Evolutionary conservation across 768 basidiomycete genomes (phyloP).

Genomic region (Paxillus rubicundulus): DNA sequence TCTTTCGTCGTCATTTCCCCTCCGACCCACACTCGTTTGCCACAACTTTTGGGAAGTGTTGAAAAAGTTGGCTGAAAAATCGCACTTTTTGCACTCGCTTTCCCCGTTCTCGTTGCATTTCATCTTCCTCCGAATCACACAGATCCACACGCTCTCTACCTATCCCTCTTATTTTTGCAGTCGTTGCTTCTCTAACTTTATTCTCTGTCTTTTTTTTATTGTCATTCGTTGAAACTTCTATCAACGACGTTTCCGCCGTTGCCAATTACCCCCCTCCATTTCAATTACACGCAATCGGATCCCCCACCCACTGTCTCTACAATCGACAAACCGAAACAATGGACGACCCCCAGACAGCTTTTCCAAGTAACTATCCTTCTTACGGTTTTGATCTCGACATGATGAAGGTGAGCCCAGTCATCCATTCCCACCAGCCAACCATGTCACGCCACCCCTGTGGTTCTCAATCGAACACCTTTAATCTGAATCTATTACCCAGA

Average conservation of each 20-base stretch:
- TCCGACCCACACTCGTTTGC: slow-evolving; percentile 35
- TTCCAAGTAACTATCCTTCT: slow-evolving; percentile 63
- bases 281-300: slow-evolving; percentile 26
- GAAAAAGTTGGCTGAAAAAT: slow-evolving; percentile 27
- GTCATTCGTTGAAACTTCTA: slow-evolving; percentile 34
- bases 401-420: slow-evolving; percentile 68
- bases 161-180: slow-evolving; percentile 31
- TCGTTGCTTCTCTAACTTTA: slow-evolving; percentile 57
- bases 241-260: slow-evolving; percentile 46
- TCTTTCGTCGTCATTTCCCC: slow-evolving; percentile 17
- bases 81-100: slow-evolving; percentile 27
- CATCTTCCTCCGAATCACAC: slow-evolving; percentile 22
- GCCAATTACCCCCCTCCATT: slow-evolving; percentile 46
- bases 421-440: slow-evolving; percentile 1
- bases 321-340: slow-evolving; percentile 39
- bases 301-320: slow-evolving; percentile 13
- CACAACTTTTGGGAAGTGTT: slow-evolving; percentile 19
- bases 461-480: neutral
- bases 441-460: neutral
- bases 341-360: slow-evolving; percentile 75
- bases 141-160: slow-evolving; percentile 46
- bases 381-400: slow-evolving; percentile 86
- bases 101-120: slow-evolving; percentile 23
- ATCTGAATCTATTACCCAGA: slow-evolving; percentile 40
- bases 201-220: slow-evolving; percentile 46